Base-by-base conservation (phyloP, 1,139 yeast species). In the Debaryomyces coudertii region DNA sequence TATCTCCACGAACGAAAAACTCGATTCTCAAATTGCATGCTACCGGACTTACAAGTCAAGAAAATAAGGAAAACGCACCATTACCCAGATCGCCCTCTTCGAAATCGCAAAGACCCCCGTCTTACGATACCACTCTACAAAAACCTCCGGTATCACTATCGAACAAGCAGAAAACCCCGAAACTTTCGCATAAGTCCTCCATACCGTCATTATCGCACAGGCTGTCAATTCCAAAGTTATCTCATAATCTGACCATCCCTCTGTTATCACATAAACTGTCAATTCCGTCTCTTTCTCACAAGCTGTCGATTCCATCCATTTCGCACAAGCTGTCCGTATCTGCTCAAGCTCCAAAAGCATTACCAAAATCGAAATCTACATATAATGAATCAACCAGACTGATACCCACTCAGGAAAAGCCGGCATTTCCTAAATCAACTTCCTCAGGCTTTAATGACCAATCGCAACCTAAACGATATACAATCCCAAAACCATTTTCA, bases 401-500 rank as follows among this genome's bases (percentile, higher is more conserved):
- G 41, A 28, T 38, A 28, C 41, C 41, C 27, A 28, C 12, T 15
- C 18, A 38, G 12, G 34, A 38, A 9, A 38, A 38, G 5, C 18
- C 6, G n/a, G 24, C 28, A n/a, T 37, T 39, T 22, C 29, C 31
- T 16, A 33, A 28, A n/a, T 34, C 38, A 6, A 31, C 23, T 18
- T 37, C 42, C 5, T 20, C 40, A 35, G 4, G 18, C 14, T 20
- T 28, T n/a, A 29, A 36, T 36, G 29, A 9, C 27, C 27, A 22
- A 18, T 5, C 5, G 22, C 44, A 36, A 23, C 39, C 40, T 42
- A 44, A 43, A 30, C 51, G 51, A 23, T 43, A 46, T 9, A 61
- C 66, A 8, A 55, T 55, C 5, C 63, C 65, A 12, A 53, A 57
- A 46, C 63, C 65, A 38, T 59, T 57, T 47, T 55, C 66, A 8